Evolutionary conservation across 1,284 basidiomycete genomes (phyloP).

Genomic region (Microbotryomycetes sp.): DNA sequence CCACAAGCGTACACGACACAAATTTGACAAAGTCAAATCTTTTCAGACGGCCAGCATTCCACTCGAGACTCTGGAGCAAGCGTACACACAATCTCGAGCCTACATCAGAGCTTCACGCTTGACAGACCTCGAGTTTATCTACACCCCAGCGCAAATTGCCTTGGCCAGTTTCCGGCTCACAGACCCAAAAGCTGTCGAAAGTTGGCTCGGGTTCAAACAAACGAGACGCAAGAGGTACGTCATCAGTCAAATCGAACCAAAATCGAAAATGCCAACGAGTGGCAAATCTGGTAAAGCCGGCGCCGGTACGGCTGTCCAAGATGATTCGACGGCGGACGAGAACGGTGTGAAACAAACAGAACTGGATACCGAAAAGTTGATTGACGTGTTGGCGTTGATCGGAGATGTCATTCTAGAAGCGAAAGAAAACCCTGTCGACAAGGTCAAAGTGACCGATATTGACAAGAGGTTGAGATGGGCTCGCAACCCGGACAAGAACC

Average conservation of each 20-base stretch:
- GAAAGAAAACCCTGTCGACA: conserved; percentile 56
- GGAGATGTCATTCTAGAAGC: conserved; percentile 51
- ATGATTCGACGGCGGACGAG: not conserved
- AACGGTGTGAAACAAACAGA: too few species aligned
- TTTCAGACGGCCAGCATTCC: not conserved
- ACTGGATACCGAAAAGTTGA: conserved; percentile 38
- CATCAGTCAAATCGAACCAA: too few species aligned
- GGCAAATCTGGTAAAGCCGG: not conserved
- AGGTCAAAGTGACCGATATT: conserved; percentile 77
- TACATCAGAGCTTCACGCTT: conserved; percentile 66
- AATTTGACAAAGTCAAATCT: not conserved
- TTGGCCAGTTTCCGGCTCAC: conserved; percentile 69
- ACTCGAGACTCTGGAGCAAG: conserved; percentile 40
- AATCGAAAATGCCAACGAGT: too few species aligned
- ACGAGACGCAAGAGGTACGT: not conserved
- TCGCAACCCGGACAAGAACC: conserved; percentile 88
- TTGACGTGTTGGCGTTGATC: conserved; percentile 50
- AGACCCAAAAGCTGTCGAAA: conserved; percentile 53
- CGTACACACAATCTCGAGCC: conserved; percentile 55
- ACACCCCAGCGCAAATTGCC: conserved; percentile 86
- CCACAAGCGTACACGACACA: not conserved
- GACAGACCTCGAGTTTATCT: conserved; percentile 87
- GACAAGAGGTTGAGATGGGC: conserved; percentile 75
- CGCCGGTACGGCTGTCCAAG: not conserved
- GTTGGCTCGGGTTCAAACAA: conserved; percentile 48